A percentile compares a stretch with the other conserved stretches of the same genome.
These are phyloP conservation scores for Phyllosticta capitalensis DNA, from an alignment of 2,329 filamentous ascomycete species.

Conservation along the genomic window DNA sequence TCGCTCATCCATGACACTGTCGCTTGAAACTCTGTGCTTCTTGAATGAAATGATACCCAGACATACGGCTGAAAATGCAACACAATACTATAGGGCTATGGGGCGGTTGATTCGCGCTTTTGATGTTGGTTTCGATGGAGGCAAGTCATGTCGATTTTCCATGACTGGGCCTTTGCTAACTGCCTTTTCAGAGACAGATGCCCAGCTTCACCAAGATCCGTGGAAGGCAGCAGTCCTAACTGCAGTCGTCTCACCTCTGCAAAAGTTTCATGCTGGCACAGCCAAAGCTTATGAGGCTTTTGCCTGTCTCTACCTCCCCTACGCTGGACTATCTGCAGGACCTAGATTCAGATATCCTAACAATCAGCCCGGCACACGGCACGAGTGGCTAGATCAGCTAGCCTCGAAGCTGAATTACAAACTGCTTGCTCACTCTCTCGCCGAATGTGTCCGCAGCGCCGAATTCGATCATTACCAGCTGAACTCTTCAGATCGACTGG, in stretches of 20 bases:
- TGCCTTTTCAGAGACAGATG: not conserved
- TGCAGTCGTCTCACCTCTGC: constrained; percentile 20
- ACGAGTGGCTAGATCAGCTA: constrained; percentile 29
- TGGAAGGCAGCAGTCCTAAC: not conserved
- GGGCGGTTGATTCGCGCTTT: not conserved
- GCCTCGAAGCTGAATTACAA: constrained; percentile 44
- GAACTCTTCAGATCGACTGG: constrained; percentile 36
- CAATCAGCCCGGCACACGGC: constrained; percentile 4
- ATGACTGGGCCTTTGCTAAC: not conserved
- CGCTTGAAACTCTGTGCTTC: constrained; percentile 18
- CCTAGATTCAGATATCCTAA: not conserved
- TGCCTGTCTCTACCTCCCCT: constrained; percentile 1
- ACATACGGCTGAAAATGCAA: constrained; percentile 24
- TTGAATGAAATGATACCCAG: constrained; percentile 24
- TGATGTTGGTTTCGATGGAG: not conserved
- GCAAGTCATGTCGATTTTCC: not conserved
- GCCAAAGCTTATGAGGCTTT: constrained; percentile 3
- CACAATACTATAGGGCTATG: constrained; percentile 21
- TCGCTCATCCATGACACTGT: not conserved
- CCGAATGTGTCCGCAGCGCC: constrained; percentile 20
- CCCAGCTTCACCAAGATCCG: not conserved
- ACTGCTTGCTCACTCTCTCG: constrained; percentile 27
- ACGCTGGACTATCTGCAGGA: constrained; percentile 18
- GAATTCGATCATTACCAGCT: constrained; percentile 20
- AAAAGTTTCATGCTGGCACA: constrained; percentile 20